Evolutionary conservation across 805 yeast genomes (phyloP).

Genomic region (Metschnikowia proteae): DNA sequence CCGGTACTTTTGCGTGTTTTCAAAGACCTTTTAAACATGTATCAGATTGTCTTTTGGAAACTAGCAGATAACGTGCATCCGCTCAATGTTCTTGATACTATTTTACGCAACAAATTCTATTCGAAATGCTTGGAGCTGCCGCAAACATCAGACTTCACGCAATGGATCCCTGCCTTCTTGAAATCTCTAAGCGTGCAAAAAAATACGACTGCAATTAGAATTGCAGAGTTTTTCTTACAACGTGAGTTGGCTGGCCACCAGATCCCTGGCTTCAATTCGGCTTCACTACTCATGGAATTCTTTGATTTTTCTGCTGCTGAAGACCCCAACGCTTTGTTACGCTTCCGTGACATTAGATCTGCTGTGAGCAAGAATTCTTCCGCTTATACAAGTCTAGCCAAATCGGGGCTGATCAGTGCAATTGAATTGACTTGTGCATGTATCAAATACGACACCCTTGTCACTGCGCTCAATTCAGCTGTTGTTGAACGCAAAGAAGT

Average conservation of each 20-base stretch:
- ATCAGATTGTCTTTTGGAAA: conserved; percentile 52
- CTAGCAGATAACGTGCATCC: conserved; percentile 51
- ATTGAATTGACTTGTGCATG: conserved; percentile 9
- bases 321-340: conserved; percentile 30
- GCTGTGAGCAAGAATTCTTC: conserved; percentile 44
- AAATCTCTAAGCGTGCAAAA: conserved; percentile 47
- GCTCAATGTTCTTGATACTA: conserved; percentile 54
- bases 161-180: conserved; percentile 51
- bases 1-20: conserved; percentile 56
- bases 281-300: conserved; percentile 15
- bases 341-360: conserved; percentile 46
- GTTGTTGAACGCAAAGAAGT: conserved; percentile 10
- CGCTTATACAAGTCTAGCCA: conserved; percentile 23
- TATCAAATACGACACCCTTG: conserved; percentile 19
- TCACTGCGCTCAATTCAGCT: conserved; percentile 12
- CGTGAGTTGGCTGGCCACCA: conserved; percentile 5
- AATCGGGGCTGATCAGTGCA: conserved; percentile 5
- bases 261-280: conserved; percentile 6
- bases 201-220: conserved; percentile 50
- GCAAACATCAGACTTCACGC: conserved; percentile 37
- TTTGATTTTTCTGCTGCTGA: conserved; percentile 16
- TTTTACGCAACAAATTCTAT: conserved; percentile 53
- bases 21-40: conserved; percentile 37
- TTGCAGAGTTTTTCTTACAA: conserved; percentile 46
- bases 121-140: conserved; percentile 30